These are phyloP conservation scores for Crassisporium funariophilum DNA, from an alignment of 768 basidiomycete species.

Conservation along the genomic window DNA sequence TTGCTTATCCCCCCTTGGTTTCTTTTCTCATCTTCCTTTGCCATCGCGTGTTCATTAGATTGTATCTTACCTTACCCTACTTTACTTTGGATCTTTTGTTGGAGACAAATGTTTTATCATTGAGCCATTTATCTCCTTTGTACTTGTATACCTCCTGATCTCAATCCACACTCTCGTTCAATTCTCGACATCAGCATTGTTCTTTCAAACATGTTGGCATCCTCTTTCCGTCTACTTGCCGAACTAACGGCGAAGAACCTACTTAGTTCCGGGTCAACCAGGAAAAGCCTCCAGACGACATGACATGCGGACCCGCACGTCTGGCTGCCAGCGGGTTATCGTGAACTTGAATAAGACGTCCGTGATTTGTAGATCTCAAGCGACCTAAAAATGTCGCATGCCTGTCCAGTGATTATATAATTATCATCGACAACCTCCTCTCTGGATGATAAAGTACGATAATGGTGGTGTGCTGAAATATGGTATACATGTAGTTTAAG, in stretches of 20 bases:
- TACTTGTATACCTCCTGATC: slow-evolving; percentile 13
- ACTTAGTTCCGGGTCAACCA: no score
- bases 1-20: slow-evolving; percentile 1
- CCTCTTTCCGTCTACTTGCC: slow-evolving; percentile 3
- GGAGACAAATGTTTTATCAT: slow-evolving; percentile 28
- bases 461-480: no score
- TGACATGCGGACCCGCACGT: no score
- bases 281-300: no score
- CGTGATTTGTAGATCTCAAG: no score
- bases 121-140: slow-evolving; percentile 30
- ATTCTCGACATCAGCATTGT: no score
- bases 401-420: not conserved
- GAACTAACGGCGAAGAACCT: not conserved
- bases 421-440: not conserved
- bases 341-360: no score
- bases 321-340: no score
- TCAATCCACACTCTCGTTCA: slow-evolving; percentile 4
- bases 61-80: slow-evolving; percentile 33
- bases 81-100: slow-evolving; percentile 35
- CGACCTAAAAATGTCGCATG: not conserved
- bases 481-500: slow-evolving; percentile 23
- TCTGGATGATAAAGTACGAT: slow-evolving; percentile 8
- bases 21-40: slow-evolving; percentile 17
- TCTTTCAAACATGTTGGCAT: not conserved
- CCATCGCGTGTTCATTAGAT: slow-evolving; percentile 32